phyloP scores from a whole-genome alignment of 2,329 filamentous ascomycete genomes.

The Paraphaeosphaeria sporulosa region DNA sequence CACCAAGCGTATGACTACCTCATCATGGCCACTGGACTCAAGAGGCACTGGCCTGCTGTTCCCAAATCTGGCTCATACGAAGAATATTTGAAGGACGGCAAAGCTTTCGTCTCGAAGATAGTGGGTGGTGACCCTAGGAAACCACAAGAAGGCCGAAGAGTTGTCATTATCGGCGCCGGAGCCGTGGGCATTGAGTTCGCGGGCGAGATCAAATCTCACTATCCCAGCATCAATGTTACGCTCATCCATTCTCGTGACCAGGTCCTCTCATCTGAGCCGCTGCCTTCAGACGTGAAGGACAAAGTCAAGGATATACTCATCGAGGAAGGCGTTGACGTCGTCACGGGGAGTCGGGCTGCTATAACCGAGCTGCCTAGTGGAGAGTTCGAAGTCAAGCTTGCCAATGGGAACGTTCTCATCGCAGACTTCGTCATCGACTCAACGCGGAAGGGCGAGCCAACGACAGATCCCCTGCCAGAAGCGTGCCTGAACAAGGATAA shows the following conservation, averaged over 20 bases:
- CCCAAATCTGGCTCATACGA: conserved; percentile 70
- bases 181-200: conserved; percentile 86
- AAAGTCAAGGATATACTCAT: conserved; percentile 64
- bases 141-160: conserved; percentile 51
- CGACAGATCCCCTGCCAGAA: conserved; percentile 68
- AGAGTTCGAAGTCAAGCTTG: conserved; percentile 54
- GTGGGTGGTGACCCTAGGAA: conserved; percentile 37
- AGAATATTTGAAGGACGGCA: conserved; percentile 69
- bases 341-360: conserved; percentile 67
- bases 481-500: conserved; percentile 68
- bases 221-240: conserved; percentile 71
- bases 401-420: conserved; percentile 56
- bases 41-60: conserved; percentile 74
- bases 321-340: conserved; percentile 70
- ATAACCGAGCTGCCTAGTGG: conserved; percentile 39
- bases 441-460: conserved; percentile 68
- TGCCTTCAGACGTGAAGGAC: conserved; percentile 74
- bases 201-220: conserved; percentile 74
- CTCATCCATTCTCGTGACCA: conserved; percentile 76
- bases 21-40: conserved; percentile 74
- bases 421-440: conserved; percentile 75
- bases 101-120: conserved; percentile 63
- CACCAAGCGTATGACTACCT: conserved; percentile 72
- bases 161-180: conserved; percentile 78
- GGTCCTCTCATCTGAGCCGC: conserved; percentile 75